Conservation (phyloP, 805 yeast genomes). For the Wickerhamiella nectarea region DNA sequence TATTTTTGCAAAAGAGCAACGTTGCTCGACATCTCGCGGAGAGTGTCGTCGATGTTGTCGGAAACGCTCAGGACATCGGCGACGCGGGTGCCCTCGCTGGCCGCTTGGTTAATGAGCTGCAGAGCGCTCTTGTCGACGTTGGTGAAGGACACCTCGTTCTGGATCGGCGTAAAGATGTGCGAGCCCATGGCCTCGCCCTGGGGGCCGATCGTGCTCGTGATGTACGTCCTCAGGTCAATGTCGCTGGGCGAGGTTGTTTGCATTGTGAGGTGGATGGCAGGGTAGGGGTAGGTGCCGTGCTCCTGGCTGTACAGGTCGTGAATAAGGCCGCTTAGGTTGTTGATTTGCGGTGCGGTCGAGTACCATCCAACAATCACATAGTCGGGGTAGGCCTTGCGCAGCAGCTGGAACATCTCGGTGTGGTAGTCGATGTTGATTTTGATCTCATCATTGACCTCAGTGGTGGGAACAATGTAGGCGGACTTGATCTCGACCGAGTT, state of each 20-base stretch:
- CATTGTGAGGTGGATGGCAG: conserved; percentile 68
- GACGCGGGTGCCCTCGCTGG: conserved; percentile 23
- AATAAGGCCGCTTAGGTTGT: conserved; percentile 58
- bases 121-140: conserved; percentile 37
- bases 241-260: conserved; percentile 39
- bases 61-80: conserved; percentile 26
- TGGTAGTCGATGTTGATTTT: conserved; percentile 67
- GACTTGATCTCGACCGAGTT: conserved; percentile 56
- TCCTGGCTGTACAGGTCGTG: conserved; percentile 68
- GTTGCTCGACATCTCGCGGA: conserved; percentile 28
- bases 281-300: conserved; percentile 57
- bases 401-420: conserved; percentile 52
- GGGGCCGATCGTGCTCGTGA: conserved; percentile 63
- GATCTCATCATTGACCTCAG: conserved; percentile 60
- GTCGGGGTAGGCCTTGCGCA: conserved; percentile 67
- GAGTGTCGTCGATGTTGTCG: conserved; percentile 24
- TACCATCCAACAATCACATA: conserved; percentile 79
- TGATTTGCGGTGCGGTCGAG: conserved; percentile 41
- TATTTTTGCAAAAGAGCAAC: conserved; percentile 28
- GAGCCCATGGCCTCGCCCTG: conserved; percentile 27
- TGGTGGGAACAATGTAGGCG: conserved; percentile 71
- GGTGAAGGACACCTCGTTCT: conserved; percentile 44
- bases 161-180: conserved; percentile 65
- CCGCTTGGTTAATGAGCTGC: conserved; percentile 26
- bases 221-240: conserved; percentile 53